Conservation (phyloP, 2,329 filamentous ascomycete genomes). For the Aspergillus ibericus region DNA sequence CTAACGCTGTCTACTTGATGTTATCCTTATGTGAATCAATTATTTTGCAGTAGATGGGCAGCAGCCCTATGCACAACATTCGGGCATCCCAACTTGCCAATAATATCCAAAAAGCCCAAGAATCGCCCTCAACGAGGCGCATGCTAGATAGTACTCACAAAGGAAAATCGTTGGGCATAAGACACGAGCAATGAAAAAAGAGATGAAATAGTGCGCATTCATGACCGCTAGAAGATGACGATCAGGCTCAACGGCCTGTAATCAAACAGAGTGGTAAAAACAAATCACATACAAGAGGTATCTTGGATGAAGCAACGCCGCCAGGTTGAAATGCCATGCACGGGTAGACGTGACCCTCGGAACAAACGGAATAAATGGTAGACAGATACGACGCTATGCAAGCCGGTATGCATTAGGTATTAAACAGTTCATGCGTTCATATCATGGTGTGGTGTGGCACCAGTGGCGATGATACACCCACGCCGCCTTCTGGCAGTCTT, state of each 20-base stretch:
- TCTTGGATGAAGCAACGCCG: constrained; percentile 40
- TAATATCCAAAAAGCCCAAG: constrained; percentile 18
- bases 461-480: constrained; percentile 99
- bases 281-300: constrained; percentile 37
- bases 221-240: constrained; percentile 24
- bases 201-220: constrained; percentile 18
- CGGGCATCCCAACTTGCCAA: no score
- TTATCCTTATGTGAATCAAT: no score
- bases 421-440: constrained; percentile 29
- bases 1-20: no score
- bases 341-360: constrained; percentile 28
- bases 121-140: constrained; percentile 5
- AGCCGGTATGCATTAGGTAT: constrained; percentile 37
- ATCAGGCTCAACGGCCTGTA: constrained; percentile 18
- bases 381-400: constrained; percentile 40
- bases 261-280: constrained; percentile 14
- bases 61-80: no score
- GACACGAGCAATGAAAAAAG: neutral
- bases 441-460: constrained; percentile 61
- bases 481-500: constrained; percentile 98
- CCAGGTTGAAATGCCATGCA: constrained; percentile 40
- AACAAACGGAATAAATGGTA: constrained; percentile 26
- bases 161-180: constrained; percentile 35
- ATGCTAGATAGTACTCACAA: constrained; percentile 30
- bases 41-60: no score